Evolutionary conservation across 306 rosid species (phyloP).

Genomic region (Macrotyloma uniflorum): DNA sequence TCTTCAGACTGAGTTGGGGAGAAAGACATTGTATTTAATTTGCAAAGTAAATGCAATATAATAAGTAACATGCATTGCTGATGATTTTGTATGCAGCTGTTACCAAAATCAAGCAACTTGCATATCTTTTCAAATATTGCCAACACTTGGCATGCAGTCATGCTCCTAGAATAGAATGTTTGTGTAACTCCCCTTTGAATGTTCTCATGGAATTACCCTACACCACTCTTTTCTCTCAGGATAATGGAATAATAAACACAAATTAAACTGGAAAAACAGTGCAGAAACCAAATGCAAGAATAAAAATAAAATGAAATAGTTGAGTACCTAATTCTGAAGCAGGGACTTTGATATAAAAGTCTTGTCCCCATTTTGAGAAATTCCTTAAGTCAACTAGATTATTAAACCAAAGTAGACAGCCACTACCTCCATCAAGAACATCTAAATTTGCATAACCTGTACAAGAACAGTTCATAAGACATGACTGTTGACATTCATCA

Average conservation of each 20-base stretch:
- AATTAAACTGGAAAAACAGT: not conserved
- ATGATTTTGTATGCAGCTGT: not conserved
- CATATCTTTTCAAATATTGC: not conserved
- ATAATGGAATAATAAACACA: no score
- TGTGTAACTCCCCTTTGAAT: not conserved
- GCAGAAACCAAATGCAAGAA: not conserved
- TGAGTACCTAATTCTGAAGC: not conserved
- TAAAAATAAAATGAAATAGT: not conserved
- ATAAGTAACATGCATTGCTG: not conserved
- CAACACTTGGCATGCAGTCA: no score
- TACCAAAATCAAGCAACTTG: not conserved
- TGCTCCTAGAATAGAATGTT: not conserved
- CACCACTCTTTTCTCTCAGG: not conserved
- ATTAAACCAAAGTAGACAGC: conserved; percentile 43
- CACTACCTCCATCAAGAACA: conserved; percentile 19
- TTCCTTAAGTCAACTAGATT: conserved; percentile 28
- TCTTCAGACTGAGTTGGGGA: not conserved
- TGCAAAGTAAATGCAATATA: not conserved
- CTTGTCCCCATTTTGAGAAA: conserved; percentile 11
- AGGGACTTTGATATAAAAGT: conserved; percentile 1
- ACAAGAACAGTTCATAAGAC: conserved; percentile 38
- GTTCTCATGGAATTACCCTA: not conserved
- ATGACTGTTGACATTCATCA: conserved; percentile 25
- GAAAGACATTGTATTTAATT: not conserved
- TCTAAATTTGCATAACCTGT: conserved; percentile 26